Conservation (phyloP, 1,284 basidiomycete species). For the Wolfiporia cocos region DNA sequence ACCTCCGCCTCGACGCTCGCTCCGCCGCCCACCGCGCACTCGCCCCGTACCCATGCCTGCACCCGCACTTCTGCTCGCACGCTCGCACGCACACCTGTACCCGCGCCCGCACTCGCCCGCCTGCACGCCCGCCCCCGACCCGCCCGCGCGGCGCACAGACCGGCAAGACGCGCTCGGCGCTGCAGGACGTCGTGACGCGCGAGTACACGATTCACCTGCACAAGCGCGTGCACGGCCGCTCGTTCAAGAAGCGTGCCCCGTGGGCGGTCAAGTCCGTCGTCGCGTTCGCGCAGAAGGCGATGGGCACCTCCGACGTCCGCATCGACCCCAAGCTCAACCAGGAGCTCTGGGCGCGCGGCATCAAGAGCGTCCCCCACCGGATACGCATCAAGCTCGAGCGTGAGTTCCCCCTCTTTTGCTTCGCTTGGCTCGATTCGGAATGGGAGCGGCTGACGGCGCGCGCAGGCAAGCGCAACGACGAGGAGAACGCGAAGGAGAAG, state of each 20-base stretch:
- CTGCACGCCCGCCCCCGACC: background rate
- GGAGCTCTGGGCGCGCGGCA: conserved; percentile 83
- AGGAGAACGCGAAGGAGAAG: conserved; percentile 96
- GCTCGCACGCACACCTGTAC: too few species aligned
- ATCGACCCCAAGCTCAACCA: conserved; percentile 93
- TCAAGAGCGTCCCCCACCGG: conserved; percentile 88
- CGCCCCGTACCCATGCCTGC: background rate
- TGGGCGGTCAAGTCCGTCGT: conserved; percentile 91
- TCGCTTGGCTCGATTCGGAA: too few species aligned
- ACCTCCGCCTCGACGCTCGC: background rate
- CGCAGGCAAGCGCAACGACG: conserved; percentile 85
- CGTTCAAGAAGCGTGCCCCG: conserved; percentile 93
- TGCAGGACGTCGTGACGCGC: conserved; percentile 93
- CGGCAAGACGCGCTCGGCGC: conserved; percentile 86
- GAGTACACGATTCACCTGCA: conserved; percentile 97
- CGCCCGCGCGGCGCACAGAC: conserved; percentile 37
- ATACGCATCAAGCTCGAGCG: conserved; percentile 90
- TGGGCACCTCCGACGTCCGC: conserved; percentile 91
- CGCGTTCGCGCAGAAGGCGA: conserved; percentile 85
- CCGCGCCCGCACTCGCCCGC: background rate
- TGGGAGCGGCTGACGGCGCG: too few species aligned
- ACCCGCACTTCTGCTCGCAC: too few species aligned
- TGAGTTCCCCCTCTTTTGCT: conserved; percentile 39
- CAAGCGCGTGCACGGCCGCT: conserved; percentile 86
- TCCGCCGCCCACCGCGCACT: conserved; percentile 1